Conservation (phyloP, 2,329 filamentous ascomycete species). For the Helicocarpus griseus region DNA sequence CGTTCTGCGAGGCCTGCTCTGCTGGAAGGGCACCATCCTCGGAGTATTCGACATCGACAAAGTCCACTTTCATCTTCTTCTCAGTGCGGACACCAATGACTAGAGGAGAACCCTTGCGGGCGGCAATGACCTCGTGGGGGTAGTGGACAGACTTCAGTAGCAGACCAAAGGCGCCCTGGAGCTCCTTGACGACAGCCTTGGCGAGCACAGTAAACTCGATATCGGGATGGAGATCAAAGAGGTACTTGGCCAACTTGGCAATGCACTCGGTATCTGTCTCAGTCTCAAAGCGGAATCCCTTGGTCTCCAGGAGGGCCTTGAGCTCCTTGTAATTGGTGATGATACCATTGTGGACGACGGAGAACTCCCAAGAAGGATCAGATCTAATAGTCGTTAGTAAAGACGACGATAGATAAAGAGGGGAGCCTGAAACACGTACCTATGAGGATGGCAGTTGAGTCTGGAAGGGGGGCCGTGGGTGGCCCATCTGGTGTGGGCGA, state of each 20-base stretch:
- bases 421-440: constrained; percentile 49
- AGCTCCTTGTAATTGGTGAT: constrained; percentile 99
- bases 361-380: constrained; percentile 90
- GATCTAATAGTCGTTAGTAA: constrained; percentile 50
- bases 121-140: constrained; percentile 94
- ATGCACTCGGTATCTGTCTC: constrained; percentile 99
- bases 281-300: constrained; percentile 98
- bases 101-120: constrained; percentile 94
- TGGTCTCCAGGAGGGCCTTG: constrained; percentile 81
- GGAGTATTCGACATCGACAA: constrained; percentile 95
- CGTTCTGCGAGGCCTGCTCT: constrained; percentile 91
- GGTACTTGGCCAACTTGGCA: constrained; percentile 96
- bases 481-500: constrained; percentile 98
- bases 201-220: constrained; percentile 94
- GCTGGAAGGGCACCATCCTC: constrained; percentile 83
- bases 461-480: constrained; percentile 93
- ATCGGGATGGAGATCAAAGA: constrained; percentile 86
- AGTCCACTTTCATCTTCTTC: constrained; percentile 99
- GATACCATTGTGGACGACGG: constrained; percentile 98
- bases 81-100: constrained; percentile 95
- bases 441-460: constrained; percentile 95
- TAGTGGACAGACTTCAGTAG: constrained; percentile 98
- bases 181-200: constrained; percentile 96
- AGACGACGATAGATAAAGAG: not conserved
- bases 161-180: constrained; percentile 94